Percentiles rank a stretch among this genome's conserved stretches.
Evolutionary conservation across 352 stramenopile species (phyloP).

Genomic region (Phytophthora constricta): DNA sequence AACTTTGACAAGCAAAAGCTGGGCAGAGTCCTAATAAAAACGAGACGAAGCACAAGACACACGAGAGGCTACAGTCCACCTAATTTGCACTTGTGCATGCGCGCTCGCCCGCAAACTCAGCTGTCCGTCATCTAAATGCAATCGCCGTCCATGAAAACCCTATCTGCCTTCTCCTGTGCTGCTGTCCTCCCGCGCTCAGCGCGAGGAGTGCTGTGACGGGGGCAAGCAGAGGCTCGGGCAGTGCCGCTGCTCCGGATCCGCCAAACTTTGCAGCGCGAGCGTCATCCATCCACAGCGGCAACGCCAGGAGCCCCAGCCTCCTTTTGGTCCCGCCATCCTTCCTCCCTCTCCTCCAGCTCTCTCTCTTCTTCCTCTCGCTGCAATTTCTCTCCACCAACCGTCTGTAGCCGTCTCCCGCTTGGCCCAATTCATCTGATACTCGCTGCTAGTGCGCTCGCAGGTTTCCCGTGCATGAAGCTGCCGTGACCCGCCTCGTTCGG

Average conservation of each 20-base stretch:
- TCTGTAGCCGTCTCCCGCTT: slow-evolving; percentile 24
- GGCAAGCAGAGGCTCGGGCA: slow-evolving; percentile 15
- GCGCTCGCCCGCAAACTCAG: slow-evolving; percentile 13
- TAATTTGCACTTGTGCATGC: slow-evolving; percentile 21
- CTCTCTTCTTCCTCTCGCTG: slow-evolving; percentile 2
- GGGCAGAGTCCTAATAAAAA: too few species aligned
- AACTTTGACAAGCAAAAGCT: background rate
- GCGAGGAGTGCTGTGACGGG: slow-evolving; percentile 21
- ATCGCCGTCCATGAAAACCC: slow-evolving; percentile 42
- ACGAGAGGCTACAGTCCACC: slow-evolving; percentile 15
- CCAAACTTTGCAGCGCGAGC: too few species aligned
- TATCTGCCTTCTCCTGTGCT: slow-evolving; percentile 32
- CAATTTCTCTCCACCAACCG: slow-evolving; percentile 17
- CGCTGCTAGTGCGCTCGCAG: slow-evolving; percentile 29
- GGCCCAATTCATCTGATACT: slow-evolving; percentile 22
- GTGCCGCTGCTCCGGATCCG: too few species aligned
- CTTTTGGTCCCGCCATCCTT: slow-evolving; percentile 10
- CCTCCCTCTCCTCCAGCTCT: slow-evolving; percentile 9
- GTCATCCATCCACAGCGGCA: too few species aligned
- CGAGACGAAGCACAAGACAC: slow-evolving; percentile 18
- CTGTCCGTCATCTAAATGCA: slow-evolving; percentile 44
- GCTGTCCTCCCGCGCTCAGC: slow-evolving; percentile 20
- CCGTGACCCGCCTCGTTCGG: slow-evolving; percentile 18
- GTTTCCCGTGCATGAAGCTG: slow-evolving; percentile 7
- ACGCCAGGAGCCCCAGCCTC: slow-evolving; percentile 10